Evolutionary conservation across 306 rosid species (phyloP), one percentile per base, ranked within the genome.

Genomic region (Carpinus fangiana): DNA sequence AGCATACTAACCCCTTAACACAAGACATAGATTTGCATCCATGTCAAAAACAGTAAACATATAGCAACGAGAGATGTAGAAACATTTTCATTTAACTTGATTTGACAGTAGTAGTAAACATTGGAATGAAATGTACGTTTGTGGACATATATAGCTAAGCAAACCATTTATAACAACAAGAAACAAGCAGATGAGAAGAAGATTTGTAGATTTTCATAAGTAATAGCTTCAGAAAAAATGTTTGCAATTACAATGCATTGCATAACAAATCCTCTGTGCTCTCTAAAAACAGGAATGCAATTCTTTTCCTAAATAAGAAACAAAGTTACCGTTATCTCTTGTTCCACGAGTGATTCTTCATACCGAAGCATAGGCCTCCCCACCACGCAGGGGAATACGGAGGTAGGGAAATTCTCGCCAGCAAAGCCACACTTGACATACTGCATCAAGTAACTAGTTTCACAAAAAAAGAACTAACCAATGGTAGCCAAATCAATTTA

Each of bases 281-380:
- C 20, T 10, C 43, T 17, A 31, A 2, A 10, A 66, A 41, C 4
- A 66, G n/a, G 41, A 66, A 41, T 66, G 50, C 50, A n/a, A 66
- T 66, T 66, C 1, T 26, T 26, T 5, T 61, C n/a, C n/a, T 12
- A 28, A 28, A 28, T 2, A 13, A 28, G 7, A 20, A 18, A 56
- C 28, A 18, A 12, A 2, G 28, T 34, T 56, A 93, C 99, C 97
- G 93, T 90, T 45, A 93, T 79, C 82, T 86, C 90, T 77, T 95
- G 99, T 59, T 95, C 99, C 14, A 90, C 86, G 71, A 95, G 96
- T 3, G 99, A 93, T 77, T 95, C 99, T 85, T 95, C 99, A 50
- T 95, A 95, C 1, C 99, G 98, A 73, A 95, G 99, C 96, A 93
- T 86, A 2, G 97, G 99, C 83, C 99, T 89, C 38, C 99, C 99